Percentiles rank a stretch among this genome's conserved stretches.
phyloP scores from a whole-genome alignment of 129 eudicot species.

The Artemisia annua region DNA sequence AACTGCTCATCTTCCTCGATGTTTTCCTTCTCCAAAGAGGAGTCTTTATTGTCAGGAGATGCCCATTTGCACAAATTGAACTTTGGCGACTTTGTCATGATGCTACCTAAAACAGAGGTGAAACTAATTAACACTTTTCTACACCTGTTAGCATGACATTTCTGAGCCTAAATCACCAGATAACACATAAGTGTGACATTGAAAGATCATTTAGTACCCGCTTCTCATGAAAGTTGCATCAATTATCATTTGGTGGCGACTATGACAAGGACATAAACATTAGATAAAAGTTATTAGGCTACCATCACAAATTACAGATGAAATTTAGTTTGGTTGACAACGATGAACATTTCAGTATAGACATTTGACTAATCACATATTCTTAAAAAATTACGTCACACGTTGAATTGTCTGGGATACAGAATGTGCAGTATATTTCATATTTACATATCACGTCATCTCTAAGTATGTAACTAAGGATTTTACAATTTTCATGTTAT shows the following conservation, averaged over 20 bases:
- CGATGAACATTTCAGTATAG: no score
- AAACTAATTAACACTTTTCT: slow-evolving; percentile 3
- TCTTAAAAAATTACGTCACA: no score
- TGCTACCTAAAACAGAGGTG: slow-evolving; percentile 35
- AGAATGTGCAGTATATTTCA: no score
- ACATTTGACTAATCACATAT: no score
- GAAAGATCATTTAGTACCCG: background rate
- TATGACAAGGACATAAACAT: no score
- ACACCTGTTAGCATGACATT: background rate
- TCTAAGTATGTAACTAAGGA: no score
- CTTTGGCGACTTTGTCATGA: slow-evolving; percentile 43
- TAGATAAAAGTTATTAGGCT: background rate
- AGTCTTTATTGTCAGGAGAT: slow-evolving; percentile 39
- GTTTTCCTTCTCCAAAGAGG: slow-evolving; percentile 37
- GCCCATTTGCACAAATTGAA: slow-evolving; percentile 75
- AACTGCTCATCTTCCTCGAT: slow-evolving; percentile 44
- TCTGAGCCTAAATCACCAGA: background rate
- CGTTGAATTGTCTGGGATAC: no score
- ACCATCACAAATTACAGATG: background rate
- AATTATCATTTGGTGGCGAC: background rate
- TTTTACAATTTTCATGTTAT: no score
- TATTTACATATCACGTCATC: no score
- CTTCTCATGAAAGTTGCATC: background rate
- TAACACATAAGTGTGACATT: background rate
- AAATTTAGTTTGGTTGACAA: background rate